Base-by-base conservation (phyloP, 306 rosid species). In the Calophaca sinica region DNA sequence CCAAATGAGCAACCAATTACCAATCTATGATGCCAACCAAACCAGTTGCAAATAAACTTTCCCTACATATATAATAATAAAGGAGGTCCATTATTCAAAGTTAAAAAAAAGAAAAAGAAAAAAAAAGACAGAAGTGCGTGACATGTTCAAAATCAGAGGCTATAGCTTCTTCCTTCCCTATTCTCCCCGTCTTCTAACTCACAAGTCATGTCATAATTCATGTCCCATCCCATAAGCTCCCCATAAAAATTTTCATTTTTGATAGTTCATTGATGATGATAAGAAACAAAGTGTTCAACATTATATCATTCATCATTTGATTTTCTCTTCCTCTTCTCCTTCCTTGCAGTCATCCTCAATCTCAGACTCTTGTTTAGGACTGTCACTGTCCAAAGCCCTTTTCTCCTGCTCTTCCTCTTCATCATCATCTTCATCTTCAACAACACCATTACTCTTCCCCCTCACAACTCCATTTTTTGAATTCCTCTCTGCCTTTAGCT, bases 361-460 rank as follows among this genome's bases (percentile, higher is more conserved):
- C 77, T 84, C 89, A 54, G 82, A 79, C 48, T 87, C 91, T 49
- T 89, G 79, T 35, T 87, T 84, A 33, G 97, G 99, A 81, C 89
- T 90, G 75, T 92, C 99, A 81, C 89, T 92, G 74, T 92, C 99
- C 88, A 94, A 51, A 28, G 99, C 91, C 69, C 99, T 90, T 65
- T 94, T 94, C 86, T 92, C 99, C 52, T 94, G 93, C 64, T 90
- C 98, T 39, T 93, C 79, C 1, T 68, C 80, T 1, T 80, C 84
- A 2, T 82, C 97, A n/a, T 87, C 89, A 2, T 82, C 97, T 14
- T 87, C 89, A 0, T 75, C 77, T 6, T 20, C 72, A 41, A 26
- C 63, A 1, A 15, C 72, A 2, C 35, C 78, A 29, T 38, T 66
- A 29, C 32, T 60, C 3, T 84, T 80, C 7, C 29, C 74, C 44